A percentile compares a stretch with the other conserved stretches of the same genome.
Conservation (phyloP, 306 rosid species). For the Geum urbanum region DNA sequence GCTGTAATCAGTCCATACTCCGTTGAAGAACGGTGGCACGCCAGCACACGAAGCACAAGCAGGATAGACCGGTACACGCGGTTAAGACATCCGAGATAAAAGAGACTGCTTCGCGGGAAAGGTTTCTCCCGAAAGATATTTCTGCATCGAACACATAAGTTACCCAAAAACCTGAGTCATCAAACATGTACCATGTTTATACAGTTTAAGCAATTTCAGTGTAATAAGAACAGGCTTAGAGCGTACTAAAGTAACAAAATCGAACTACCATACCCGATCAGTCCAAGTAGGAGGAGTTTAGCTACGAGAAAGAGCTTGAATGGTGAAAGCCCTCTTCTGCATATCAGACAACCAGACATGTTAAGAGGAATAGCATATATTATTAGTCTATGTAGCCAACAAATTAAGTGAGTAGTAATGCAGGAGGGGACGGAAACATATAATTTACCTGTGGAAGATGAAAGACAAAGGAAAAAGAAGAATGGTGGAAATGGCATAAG, state of each 20-base stretch:
- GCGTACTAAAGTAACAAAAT: background rate
- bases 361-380: too few species aligned
- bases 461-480: slow-evolving; percentile 45
- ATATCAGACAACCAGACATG: background rate
- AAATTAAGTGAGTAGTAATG: background rate
- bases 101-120: too few species aligned
- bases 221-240: background rate
- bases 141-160: slow-evolving; percentile 7
- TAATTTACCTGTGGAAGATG: slow-evolving; percentile 35
- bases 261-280: slow-evolving; percentile 41
- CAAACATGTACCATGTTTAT: too few species aligned
- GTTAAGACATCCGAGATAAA: too few species aligned
- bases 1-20: too few species aligned
- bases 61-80: too few species aligned
- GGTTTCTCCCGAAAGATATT: too few species aligned
- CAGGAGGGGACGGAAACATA: background rate
- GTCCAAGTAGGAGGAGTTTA: slow-evolving; percentile 38
- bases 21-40: too few species aligned
- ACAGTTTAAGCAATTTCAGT: background rate
- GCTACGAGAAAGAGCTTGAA: slow-evolving; percentile 31
- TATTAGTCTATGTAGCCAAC: too few species aligned
- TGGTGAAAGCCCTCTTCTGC: slow-evolving; percentile 44
- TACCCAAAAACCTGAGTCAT: slow-evolving; percentile 26
- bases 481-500: slow-evolving; percentile 37
- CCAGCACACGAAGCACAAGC: too few species aligned